Percentiles rank a stretch among this genome's conserved stretches.
These are phyloP conservation scores for Pseudevernia furfuracea DNA, from an alignment of 495 filamentous ascomycete species.

Conservation along the genomic window DNA sequence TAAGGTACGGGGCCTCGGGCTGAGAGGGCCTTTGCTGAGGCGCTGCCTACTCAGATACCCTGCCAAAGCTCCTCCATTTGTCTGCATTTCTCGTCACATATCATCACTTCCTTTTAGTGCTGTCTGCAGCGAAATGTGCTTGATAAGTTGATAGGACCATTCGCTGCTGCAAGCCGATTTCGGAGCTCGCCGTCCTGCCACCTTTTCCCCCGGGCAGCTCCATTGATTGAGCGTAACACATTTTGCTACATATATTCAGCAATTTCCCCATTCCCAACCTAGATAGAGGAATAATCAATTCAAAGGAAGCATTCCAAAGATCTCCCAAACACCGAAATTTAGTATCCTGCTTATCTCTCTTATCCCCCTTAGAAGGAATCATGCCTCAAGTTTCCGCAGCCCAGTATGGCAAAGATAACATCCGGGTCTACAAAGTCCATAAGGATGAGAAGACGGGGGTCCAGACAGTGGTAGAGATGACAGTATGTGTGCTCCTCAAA, in stretches of 20 bases:
- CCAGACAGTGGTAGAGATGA: constrained; percentile 91
- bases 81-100: neutral
- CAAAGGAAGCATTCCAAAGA: neutral
- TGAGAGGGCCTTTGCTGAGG: neutral
- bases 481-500: constrained; percentile 80
- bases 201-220: constrained; percentile 11
- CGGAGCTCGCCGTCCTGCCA: constrained; percentile 19
- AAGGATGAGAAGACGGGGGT: constrained; percentile 62
- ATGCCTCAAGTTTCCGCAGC: constrained; percentile 54
- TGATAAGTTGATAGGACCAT: neutral
- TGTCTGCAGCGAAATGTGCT: neutral
- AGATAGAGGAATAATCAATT: neutral
- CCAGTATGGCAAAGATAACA: constrained; percentile 94
- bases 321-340: neutral
- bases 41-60: neutral
- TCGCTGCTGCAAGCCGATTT: neutral
- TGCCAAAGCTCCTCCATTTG: neutral
- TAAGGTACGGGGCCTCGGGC: too few relatives aligned
- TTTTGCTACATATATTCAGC: constrained; percentile 9
- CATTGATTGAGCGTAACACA: constrained; percentile 1
- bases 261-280: neutral
- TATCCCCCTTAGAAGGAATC: constrained; percentile 6
- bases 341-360: neutral
- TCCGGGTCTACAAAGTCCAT: constrained; percentile 92
- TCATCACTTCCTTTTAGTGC: neutral